Percentiles rank a stretch among this genome's conserved stretches.
Evolutionary conservation across 208 protist genomes (phyloP).

Genomic region (Trypanosomatidae sp.): DNA sequence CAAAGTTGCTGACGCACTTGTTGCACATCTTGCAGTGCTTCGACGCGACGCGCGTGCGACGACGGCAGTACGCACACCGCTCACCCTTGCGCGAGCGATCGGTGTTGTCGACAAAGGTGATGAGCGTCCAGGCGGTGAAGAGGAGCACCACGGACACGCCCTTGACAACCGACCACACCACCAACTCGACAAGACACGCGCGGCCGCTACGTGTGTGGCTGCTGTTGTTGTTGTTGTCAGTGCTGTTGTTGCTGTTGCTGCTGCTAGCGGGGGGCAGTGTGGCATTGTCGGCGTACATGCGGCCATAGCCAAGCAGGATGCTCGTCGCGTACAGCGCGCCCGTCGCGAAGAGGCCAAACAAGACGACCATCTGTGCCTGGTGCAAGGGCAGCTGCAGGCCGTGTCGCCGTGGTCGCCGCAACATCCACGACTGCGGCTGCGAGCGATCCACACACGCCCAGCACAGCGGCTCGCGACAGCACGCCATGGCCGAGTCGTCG

Average conservation of each 20-base stretch:
- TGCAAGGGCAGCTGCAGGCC: too few species aligned
- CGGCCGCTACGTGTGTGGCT: slow-evolving; percentile 10
- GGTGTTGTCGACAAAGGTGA: slow-evolving; percentile 52
- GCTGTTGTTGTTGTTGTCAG: not conserved
- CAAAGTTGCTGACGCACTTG: slow-evolving; percentile 78
- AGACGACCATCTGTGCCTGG: too few species aligned
- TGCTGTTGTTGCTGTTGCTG: not conserved
- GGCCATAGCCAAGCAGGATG: too few species aligned
- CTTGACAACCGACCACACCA: slow-evolving; percentile 5
- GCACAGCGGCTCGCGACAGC: too few species aligned
- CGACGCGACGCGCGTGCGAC: slow-evolving; percentile 25
- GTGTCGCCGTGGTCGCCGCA: too few species aligned
- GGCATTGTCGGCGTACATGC: not conserved
- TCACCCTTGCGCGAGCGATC: slow-evolving; percentile 38
- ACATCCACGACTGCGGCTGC: too few species aligned
- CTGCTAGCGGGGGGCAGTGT: not conserved
- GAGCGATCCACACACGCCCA: too few species aligned
- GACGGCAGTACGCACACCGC: slow-evolving; percentile 44
- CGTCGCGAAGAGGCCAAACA: too few species aligned
- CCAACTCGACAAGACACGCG: slow-evolving; percentile 27
- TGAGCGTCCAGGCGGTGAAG: slow-evolving; percentile 9
- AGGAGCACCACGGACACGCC: not conserved
- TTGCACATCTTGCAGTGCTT: slow-evolving; percentile 88
- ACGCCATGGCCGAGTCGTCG: too few species aligned
- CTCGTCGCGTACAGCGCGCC: too few species aligned